phyloP scores from a whole-genome alignment of 2,329 filamentous ascomycete genomes.

The Verticillium klebahnii region DNA sequence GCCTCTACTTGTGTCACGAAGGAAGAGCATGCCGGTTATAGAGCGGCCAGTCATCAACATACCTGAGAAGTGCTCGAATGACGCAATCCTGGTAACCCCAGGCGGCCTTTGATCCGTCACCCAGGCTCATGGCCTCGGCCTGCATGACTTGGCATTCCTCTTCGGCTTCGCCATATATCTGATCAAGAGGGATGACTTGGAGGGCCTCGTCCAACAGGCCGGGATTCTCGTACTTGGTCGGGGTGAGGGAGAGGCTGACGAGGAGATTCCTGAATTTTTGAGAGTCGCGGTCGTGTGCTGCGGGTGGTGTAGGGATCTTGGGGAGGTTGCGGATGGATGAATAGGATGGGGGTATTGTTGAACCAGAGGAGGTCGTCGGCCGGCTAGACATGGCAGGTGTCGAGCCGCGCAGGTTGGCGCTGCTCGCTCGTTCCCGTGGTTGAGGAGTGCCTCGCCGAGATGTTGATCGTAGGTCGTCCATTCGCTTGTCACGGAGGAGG shows the following conservation, averaged over 20 bases:
- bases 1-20: background rate
- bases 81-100: slow-evolving; percentile 99
- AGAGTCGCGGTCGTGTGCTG: slow-evolving; percentile 57
- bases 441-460: slow-evolving; percentile 50
- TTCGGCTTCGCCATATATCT: slow-evolving; percentile 90
- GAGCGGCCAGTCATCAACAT: background rate
- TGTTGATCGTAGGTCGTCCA: slow-evolving; percentile 64
- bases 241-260: slow-evolving; percentile 79
- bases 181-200: slow-evolving; percentile 78
- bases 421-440: slow-evolving; percentile 51
- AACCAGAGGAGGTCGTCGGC: slow-evolving; percentile 42
- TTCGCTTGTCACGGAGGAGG: slow-evolving; percentile 77
- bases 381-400: slow-evolving; percentile 33
- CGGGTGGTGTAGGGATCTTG: slow-evolving; percentile 67
- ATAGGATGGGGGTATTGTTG: slow-evolving; percentile 40
- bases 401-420: slow-evolving; percentile 38
- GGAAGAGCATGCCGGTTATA: background rate
- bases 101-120: slow-evolving; percentile 71
- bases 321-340: slow-evolving; percentile 45
- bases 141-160: slow-evolving; percentile 86
- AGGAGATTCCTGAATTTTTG: slow-evolving; percentile 78
- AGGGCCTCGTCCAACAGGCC: slow-evolving; percentile 90
- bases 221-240: slow-evolving; percentile 93
- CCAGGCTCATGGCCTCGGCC: slow-evolving; percentile 84
- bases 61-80: slow-evolving; percentile 76